Evolutionary conservation across 2,329 filamentous ascomycete species (phyloP), one percentile per base, ranked within the genome.

Genomic region (Nemania sp.): DNA sequence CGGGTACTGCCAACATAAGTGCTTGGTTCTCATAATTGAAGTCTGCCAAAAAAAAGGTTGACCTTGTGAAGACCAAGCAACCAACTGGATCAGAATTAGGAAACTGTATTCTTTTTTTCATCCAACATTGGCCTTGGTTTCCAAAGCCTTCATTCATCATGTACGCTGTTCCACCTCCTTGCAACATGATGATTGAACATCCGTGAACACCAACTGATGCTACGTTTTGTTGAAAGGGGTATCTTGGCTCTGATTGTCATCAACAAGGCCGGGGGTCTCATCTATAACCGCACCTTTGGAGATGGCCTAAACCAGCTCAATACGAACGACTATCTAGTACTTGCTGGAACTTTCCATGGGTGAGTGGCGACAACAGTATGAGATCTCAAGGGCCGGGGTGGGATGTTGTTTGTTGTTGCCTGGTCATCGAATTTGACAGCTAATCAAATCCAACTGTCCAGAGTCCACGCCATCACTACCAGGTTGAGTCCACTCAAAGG

Each of bases 261-360:
- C 81, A 98, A 97, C 83, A 99, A 99, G 84, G 93, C 95, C 66
- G 95, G 93, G 62, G 95, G 95, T 70, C 85, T 99, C 55, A 89
- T 99, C 77, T 99, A 96, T 82, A 94, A 98, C 78, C 91, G 92
- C 70, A 91, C 92, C 73, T 98, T 99, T 76, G 88, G 93, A 71
- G 87, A 94, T 45, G 90, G 85, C 47, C 85, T 99, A 61, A 90
- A 91, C 75, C 92, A 94, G 75, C 88, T 99, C 69, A 91, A 87
- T 68, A 94, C 91, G 69, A 99, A 99, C 75, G 95, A 99, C 81
- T 96, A 96, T 74, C 89, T 99, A 34, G 94, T 98, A 68, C 87
- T 99, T 29, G 95, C 95, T 6, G 95, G 95, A 59, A 99, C 95
- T 55, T 99, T 99, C 76, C 95, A 99, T 74, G 95, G 92, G 91